Conservation (phyloP, 2,329 filamentous ascomycete genomes). For the Torrubiella hemipterigena region DNA sequence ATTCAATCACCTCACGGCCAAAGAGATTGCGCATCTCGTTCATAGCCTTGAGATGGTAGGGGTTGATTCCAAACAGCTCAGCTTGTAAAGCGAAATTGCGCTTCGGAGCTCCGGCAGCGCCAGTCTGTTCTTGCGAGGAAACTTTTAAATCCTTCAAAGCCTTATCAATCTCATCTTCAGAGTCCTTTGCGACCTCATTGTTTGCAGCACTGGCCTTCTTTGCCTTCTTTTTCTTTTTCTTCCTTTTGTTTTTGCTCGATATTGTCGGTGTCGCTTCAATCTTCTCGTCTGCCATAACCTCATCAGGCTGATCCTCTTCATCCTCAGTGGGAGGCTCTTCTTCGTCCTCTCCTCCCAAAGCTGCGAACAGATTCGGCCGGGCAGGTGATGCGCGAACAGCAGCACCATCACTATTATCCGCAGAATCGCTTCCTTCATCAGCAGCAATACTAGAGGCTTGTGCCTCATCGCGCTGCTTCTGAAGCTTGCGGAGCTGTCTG, state of each 20-base stretch:
- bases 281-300: slow-evolving; percentile 18
- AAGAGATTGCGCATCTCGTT: slow-evolving; percentile 75
- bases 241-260: slow-evolving; percentile 21
- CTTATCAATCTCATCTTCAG: slow-evolving; percentile 42
- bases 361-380: slow-evolving; percentile 37
- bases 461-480: slow-evolving; percentile 35
- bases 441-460: slow-evolving; percentile 9
- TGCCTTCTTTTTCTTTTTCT: slow-evolving; percentile 27
- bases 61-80: slow-evolving; percentile 37
- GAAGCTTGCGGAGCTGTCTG: slow-evolving; percentile 38
- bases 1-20: slow-evolving; percentile 45
- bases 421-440: slow-evolving; percentile 14
- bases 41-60: slow-evolving; percentile 66
- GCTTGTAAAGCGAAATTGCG: slow-evolving; percentile 27
- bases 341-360: slow-evolving; percentile 32
- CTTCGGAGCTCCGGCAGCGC: slow-evolving; percentile 1
- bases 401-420: slow-evolving; percentile 19
- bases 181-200: slow-evolving; percentile 8
- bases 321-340: slow-evolving; percentile 17
- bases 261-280: slow-evolving; percentile 2
- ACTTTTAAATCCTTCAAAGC: slow-evolving; percentile 38
- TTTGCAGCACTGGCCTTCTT: slow-evolving; percentile 17
- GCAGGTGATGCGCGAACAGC: slow-evolving; percentile 19
- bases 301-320: slow-evolving; percentile 12
- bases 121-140: slow-evolving; percentile 7